Base-by-base conservation (phyloP, 805 yeast species). In the Wickerhamiella sorbophila region DNA sequence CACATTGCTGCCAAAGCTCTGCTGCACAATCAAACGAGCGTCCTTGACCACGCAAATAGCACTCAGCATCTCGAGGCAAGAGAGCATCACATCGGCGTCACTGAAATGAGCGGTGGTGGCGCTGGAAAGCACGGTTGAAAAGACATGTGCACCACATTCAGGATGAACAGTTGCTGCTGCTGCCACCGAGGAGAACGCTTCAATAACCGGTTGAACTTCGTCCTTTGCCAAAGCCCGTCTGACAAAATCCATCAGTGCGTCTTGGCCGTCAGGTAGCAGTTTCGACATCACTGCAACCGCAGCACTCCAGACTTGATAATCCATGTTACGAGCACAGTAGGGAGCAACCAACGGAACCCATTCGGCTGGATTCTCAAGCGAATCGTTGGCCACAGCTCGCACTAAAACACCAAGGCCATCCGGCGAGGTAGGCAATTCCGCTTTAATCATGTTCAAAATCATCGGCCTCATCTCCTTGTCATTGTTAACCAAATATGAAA, bases 31-130 rank as follows among this genome's bases (percentile, higher is more conserved):
- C 5, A 48, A 48, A 18, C 67, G 49, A 39, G 55, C 45, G 17
- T 54, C 52, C 41, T 54, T 54, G 39, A 50, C 47, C 19, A 54
- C 56, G 41, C 63, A 57, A 9, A 60, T 60, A n/a, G 58, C 48
- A 4, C 64, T 58, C 4, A 63, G 53, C 44, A 62, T 48, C 21
- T 50, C 56, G 37, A 61, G 45, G 19, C 60, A 54, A 3, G 49
- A 50, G 5, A 48, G 31, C 17, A 55, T 48, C 1, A 52, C 52
- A 1, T 44, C 40, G 31, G 51, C 49, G 12, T 52, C 41, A 4
- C 48, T 20, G 27, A 50, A 42, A 22, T 43, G 42, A 1, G 40
- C 36, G 9, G 39, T 29, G 10, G 45, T 33, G 36, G 50, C 22
- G 34, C 51, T 35, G 40, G 45, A 44, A 24, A 44, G 38, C 22